Evolutionary conservation across 306 rosid species (phyloP).

Genomic region (Prunus davidiana): DNA sequence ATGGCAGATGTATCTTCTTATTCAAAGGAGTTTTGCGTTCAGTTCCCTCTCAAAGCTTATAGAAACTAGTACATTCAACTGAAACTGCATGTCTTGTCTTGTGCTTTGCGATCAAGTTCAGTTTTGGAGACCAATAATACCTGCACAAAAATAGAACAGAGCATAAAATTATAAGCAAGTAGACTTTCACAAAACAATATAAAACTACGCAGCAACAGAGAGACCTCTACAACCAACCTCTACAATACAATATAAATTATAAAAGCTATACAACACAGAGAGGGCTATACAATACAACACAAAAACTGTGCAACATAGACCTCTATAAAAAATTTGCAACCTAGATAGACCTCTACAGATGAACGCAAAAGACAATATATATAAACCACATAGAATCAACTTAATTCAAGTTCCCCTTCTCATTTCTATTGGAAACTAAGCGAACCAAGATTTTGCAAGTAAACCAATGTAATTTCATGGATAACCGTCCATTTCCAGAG

Average conservation of each 20-base stretch:
- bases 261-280: too few relatives aligned
- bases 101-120: slow-evolving; percentile 22
- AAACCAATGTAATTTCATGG: background rate
- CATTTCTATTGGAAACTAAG: background rate
- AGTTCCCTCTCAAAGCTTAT: background rate
- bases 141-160: slow-evolving; percentile 28
- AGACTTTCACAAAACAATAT: background rate
- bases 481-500: background rate
- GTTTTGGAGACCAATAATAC: slow-evolving; percentile 86
- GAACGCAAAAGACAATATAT: background rate
- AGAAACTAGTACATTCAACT: slow-evolving; percentile 2
- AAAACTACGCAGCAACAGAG: background rate
- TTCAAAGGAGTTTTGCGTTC: background rate
- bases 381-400: background rate
- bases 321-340: background rate
- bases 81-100: slow-evolving; percentile 1
- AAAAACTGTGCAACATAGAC: too few relatives aligned
- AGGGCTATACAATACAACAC: too few relatives aligned
- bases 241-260: background rate
- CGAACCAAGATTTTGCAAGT: background rate
- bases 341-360: background rate
- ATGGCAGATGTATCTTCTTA: slow-evolving; percentile 6
- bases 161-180: background rate
- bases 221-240: background rate
- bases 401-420: background rate